These are phyloP conservation scores for Drechslerella dactyloides DNA, from an alignment of 2,329 filamentous ascomycete species.

Conservation along the genomic window DNA sequence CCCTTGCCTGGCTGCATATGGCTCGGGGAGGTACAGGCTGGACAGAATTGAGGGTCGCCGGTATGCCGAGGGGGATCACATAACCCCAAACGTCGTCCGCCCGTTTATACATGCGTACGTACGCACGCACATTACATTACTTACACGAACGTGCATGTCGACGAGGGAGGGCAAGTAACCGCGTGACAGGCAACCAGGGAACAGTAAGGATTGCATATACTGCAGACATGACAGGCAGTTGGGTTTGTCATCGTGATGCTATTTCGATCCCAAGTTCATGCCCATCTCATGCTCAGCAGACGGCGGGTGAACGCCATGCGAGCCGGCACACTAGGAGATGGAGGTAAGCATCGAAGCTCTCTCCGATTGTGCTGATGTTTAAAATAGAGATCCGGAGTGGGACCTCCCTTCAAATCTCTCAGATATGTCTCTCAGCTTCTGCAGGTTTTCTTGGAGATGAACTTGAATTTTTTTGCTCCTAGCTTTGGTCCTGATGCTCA, in stretches of 20 bases:
- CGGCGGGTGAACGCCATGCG: neutral
- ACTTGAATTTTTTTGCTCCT: slow-evolving; percentile 13
- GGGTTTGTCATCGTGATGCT: slow-evolving; percentile 11
- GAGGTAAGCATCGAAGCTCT: slow-evolving; percentile 37
- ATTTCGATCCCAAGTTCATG: slow-evolving; percentile 6
- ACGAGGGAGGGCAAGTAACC: neutral
- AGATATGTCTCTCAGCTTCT: neutral
- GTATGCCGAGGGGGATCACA: slow-evolving; percentile 3
- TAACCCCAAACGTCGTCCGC: neutral
- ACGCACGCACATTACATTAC: no score
- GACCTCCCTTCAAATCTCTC: slow-evolving; percentile 8
- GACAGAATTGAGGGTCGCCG: neutral
- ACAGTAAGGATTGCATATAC: slow-evolving; percentile 1
- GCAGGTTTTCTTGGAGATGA: slow-evolving; percentile 2
- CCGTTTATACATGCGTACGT: no score
- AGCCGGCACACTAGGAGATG: neutral
- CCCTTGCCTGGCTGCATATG: neutral
- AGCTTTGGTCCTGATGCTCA: slow-evolving; percentile 34
- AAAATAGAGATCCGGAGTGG: slow-evolving; percentile 41
- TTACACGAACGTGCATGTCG: slow-evolving; percentile 1
- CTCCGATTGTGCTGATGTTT: neutral
- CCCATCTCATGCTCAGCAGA: neutral
- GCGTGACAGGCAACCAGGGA: neutral
- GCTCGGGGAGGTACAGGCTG: neutral
- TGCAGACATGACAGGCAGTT: slow-evolving; percentile 1